These are phyloP conservation scores for Quillaja saponaria DNA, from an alignment of 306 rosid species.

Conservation along the genomic window DNA sequence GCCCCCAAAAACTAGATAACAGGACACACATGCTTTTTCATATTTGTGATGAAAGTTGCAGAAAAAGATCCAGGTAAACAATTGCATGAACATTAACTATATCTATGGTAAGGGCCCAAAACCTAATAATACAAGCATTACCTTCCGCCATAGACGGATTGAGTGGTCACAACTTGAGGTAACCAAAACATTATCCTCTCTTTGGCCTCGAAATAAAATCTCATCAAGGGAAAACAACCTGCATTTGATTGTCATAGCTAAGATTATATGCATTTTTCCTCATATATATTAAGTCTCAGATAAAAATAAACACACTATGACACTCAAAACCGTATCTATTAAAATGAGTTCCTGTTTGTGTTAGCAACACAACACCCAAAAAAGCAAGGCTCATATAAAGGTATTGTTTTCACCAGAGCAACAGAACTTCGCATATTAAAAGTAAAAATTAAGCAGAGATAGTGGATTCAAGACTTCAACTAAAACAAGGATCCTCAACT, in stretches of 20 bases:
- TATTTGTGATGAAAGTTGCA: not conserved
- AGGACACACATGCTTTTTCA: constrained; percentile 3
- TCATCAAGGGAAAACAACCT: constrained; percentile 67
- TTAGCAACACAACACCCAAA: constrained; percentile 5
- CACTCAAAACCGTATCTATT: not conserved
- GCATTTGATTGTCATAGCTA: constrained; percentile 38
- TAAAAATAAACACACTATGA: constrained; percentile 13
- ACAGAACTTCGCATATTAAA: not conserved
- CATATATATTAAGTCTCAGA: constrained; percentile 1
- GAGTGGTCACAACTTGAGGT: constrained; percentile 85
- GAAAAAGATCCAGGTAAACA: constrained; percentile 4
- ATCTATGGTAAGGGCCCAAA: not conserved
- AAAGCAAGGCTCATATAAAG: not conserved
- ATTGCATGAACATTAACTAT: not conserved
- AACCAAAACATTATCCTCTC: constrained; percentile 54
- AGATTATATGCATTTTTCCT: constrained; percentile 23
- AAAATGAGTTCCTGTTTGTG: constrained; percentile 10
- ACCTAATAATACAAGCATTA: no score
- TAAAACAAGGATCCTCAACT: no score
- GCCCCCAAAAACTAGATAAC: not conserved
- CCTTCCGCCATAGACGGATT: constrained; percentile 89
- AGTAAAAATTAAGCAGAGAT: no score
- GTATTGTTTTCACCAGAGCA: not conserved
- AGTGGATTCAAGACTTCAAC: no score
- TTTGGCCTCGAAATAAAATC: constrained; percentile 43